A percentile compares a stretch with the other conserved stretches of the same genome.
Conservation (phyloP, 2,329 filamentous ascomycete genomes). For the Magnaporthiopsis incrustans region DNA sequence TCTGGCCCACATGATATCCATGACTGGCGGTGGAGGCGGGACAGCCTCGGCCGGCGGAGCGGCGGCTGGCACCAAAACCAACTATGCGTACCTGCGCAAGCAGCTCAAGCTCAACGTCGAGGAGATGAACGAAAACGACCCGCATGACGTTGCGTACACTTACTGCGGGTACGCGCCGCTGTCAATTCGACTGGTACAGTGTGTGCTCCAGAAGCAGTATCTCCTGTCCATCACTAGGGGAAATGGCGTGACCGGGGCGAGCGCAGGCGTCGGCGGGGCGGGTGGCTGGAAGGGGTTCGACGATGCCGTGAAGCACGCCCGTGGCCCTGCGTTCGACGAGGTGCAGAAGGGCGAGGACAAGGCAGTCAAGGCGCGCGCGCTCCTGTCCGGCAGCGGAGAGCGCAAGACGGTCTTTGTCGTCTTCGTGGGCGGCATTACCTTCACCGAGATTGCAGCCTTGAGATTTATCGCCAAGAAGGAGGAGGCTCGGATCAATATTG, state of each 20-base stretch:
- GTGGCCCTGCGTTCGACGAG: constrained; percentile 85
- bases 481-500: constrained; percentile 59
- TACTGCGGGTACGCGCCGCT: constrained; percentile 96
- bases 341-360: constrained; percentile 89
- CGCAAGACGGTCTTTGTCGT: constrained; percentile 92
- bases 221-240: constrained; percentile 66
- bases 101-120: constrained; percentile 85
- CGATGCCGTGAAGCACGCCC: constrained; percentile 78
- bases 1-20: constrained; percentile 72
- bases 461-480: constrained; percentile 83
- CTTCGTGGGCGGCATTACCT: constrained; percentile 93
- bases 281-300: constrained; percentile 93
- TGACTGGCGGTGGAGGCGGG: constrained; percentile 38
- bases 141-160: constrained; percentile 93
- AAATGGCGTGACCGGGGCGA: constrained; percentile 31
- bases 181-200: constrained; percentile 85
- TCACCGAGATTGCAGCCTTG: constrained; percentile 89
- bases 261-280: constrained; percentile 41
- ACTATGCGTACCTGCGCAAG: constrained; percentile 83
- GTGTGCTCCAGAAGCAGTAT: constrained; percentile 83
- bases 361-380: constrained; percentile 75
- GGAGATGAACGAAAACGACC: constrained; percentile 90
- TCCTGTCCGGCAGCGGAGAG: constrained; percentile 66
- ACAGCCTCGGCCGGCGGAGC: constrained; percentile 31
- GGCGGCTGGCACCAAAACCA: constrained; percentile 63